phyloP scores from a whole-genome alignment of 169 alveolate species.

The Cystoisospora suis region DNA sequence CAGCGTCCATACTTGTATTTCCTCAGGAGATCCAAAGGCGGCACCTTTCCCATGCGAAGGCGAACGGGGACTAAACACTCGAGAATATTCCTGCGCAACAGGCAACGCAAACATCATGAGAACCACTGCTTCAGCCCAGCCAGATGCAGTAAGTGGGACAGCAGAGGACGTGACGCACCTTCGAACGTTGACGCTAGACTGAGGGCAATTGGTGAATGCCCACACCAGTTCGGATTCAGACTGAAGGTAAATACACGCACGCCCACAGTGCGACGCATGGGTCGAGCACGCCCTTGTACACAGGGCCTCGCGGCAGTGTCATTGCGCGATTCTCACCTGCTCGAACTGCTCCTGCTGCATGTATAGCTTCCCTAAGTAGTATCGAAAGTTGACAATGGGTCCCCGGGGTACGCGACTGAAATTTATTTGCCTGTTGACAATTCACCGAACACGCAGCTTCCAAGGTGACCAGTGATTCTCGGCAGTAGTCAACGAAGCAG shows the following conservation, averaged over 20 bases:
- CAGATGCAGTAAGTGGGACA: background rate
- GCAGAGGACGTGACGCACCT: constrained; percentile 51
- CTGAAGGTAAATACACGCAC: constrained; percentile 36
- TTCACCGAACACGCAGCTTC: background rate
- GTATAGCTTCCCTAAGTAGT: constrained; percentile 79
- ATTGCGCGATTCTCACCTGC: constrained; percentile 60
- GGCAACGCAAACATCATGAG: background rate
- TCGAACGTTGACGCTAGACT: constrained; percentile 70
- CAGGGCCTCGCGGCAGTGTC: no score
- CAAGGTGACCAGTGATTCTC: background rate
- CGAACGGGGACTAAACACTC: constrained; percentile 84
- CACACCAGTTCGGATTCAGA: constrained; percentile 76
- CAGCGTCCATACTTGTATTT: constrained; percentile 64
- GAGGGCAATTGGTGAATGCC: constrained; percentile 78
- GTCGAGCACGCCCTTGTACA: no score
- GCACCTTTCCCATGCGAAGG: constrained; percentile 82
- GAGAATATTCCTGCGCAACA: constrained; percentile 73
- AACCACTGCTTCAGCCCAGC: background rate
- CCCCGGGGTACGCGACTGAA: constrained; percentile 79
- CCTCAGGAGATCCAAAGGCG: constrained; percentile 72
- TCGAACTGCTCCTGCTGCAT: constrained; percentile 85
- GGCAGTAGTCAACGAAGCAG: background rate
- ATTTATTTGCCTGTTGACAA: constrained; percentile 72
- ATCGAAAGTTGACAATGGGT: constrained; percentile 83
- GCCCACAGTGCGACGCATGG: background rate